Evolutionary conservation across 805 yeast species (phyloP).

Genomic region (Candida nemodendra): DNA sequence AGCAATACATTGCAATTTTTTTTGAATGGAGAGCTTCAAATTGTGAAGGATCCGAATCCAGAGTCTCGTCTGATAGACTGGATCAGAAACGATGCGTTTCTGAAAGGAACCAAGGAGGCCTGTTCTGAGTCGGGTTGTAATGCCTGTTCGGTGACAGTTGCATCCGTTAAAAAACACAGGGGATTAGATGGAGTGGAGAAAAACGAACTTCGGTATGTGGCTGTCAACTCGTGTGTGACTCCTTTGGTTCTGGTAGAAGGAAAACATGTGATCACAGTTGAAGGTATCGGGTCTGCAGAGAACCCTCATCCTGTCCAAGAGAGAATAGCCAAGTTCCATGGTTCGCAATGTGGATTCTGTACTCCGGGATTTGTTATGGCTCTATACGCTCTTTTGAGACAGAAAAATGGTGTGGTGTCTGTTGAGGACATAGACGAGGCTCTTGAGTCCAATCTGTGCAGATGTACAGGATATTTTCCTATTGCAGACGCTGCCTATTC

Average conservation of each 20-base stretch:
- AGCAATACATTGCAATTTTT: conserved; percentile 32
- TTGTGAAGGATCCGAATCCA: conserved; percentile 40
- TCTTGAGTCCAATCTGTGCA: conserved; percentile 46
- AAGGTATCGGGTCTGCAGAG: conserved; percentile 42
- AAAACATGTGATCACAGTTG: conserved; percentile 45
- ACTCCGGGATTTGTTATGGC: conserved; percentile 53
- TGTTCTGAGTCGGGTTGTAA: conserved; percentile 54
- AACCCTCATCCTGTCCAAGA: conserved; percentile 50
- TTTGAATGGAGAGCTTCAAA: conserved; percentile 39
- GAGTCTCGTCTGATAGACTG: conserved; percentile 43
- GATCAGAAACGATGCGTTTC: conserved; percentile 36
- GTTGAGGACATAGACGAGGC: conserved; percentile 42
- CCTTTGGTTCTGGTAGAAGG: conserved; percentile 46
- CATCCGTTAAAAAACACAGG: conserved; percentile 28
- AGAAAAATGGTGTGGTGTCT: conserved; percentile 36
- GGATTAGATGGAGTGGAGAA: conserved; percentile 10
- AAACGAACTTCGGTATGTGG: conserved; percentile 33
- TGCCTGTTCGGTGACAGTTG: conserved; percentile 46
- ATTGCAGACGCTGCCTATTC: conserved; percentile 47
- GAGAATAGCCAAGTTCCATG: conserved; percentile 46
- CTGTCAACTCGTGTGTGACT: conserved; percentile 47
- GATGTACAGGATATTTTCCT: conserved; percentile 52
- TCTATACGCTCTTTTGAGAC: conserved; percentile 40
- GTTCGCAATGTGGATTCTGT: conserved; percentile 52
- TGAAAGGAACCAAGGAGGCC: conserved; percentile 47